phyloP scores from a whole-genome alignment of 176 grass and related monocot species.

The Zoysia pacifica region DNA sequence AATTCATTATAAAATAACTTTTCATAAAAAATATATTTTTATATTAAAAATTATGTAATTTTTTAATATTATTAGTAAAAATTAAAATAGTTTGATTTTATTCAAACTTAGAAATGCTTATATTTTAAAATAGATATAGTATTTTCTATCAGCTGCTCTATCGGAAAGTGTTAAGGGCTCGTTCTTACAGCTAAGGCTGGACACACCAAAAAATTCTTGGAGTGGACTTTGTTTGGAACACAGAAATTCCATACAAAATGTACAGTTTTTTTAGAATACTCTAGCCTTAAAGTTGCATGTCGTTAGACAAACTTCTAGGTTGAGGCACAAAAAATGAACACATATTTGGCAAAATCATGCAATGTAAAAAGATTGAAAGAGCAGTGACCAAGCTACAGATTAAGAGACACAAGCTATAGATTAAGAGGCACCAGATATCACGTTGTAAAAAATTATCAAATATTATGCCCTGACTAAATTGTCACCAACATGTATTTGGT shows the following conservation, averaged over 20 bases:
- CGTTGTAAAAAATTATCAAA: background rate
- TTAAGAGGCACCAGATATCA: background rate
- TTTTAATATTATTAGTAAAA: too few relatives aligned
- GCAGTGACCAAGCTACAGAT: background rate
- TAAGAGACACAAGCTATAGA: background rate
- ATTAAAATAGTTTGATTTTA: too few relatives aligned
- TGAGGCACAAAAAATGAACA: background rate
- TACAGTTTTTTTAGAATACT: background rate
- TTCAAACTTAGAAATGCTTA: too few relatives aligned
- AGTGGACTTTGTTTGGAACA: too few relatives aligned
- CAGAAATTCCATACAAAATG: background rate
- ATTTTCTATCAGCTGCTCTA: too few relatives aligned
- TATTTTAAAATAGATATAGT: too few relatives aligned
- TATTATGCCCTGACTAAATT: constrained; percentile 27
- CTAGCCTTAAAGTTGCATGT: background rate
- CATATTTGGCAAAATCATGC: background rate
- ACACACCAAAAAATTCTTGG: too few relatives aligned
- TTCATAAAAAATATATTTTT: too few relatives aligned
- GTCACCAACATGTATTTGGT: constrained; percentile 23
- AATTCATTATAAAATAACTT: too few relatives aligned
- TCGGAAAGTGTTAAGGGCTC: too few relatives aligned
- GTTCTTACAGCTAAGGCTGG: too few relatives aligned
- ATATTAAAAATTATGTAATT: too few relatives aligned
- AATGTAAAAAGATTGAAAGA: background rate
- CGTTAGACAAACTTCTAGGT: background rate